These are phyloP conservation scores for Metroxylon sagu DNA, from an alignment of 176 grass and related monocot species.

Conservation along the genomic window DNA sequence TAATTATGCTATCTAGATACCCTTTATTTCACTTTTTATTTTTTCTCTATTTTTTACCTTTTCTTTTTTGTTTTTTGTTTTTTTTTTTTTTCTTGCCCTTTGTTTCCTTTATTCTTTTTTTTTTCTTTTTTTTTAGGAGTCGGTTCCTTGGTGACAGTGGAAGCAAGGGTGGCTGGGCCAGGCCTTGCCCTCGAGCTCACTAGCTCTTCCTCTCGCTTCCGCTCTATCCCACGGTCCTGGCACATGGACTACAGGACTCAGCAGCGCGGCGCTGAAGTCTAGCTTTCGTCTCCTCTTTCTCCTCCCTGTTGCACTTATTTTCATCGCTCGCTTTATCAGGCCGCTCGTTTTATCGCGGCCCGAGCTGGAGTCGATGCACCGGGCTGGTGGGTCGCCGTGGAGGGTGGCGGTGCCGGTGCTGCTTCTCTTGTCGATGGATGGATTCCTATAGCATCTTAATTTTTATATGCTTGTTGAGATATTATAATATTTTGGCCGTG, in stretches of 20 bases:
- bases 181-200: constrained; percentile 27
- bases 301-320: constrained; percentile 43
- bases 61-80: too few species aligned
- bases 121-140: too few species aligned
- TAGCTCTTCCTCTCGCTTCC: constrained; percentile 52
- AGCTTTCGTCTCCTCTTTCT: constrained; percentile 33
- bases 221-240: constrained; percentile 50
- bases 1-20: too few species aligned
- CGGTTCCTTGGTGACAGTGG: constrained; percentile 47
- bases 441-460: constrained; percentile 36
- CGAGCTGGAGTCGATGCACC: constrained; percentile 52
- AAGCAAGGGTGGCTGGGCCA: constrained; percentile 50
- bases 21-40: too few species aligned
- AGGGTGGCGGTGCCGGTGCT: constrained; percentile 54
- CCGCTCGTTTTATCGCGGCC: constrained; percentile 29
- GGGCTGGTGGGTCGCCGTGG: constrained; percentile 61
- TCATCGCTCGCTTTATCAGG: constrained; percentile 21
- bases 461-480: too few species aligned
- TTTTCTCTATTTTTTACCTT: too few species aligned
- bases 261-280: constrained; percentile 29
- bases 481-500: too few species aligned
- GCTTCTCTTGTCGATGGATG: constrained; percentile 69
- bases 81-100: too few species aligned
- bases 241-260: constrained; percentile 55
- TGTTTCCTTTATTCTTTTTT: too few species aligned